Conservation (phyloP, 2,329 filamentous ascomycete species). For the Fusarium chaquense region DNA sequence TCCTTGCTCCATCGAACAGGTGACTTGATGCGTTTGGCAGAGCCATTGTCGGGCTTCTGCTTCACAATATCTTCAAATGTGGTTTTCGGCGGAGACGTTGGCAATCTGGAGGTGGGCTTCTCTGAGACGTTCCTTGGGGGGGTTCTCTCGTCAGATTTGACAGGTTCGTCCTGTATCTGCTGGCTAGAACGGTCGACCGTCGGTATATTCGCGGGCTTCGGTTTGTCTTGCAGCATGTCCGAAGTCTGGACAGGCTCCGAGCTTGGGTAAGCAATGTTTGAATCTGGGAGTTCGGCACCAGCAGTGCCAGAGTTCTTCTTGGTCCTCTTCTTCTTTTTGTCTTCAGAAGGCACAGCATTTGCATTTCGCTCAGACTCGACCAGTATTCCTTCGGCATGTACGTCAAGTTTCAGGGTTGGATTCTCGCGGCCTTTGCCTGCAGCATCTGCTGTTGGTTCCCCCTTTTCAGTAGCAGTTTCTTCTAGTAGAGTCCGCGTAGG, state of each 20-base stretch:
- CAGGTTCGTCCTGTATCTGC: background rate
- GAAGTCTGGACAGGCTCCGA: background rate
- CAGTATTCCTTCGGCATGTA: background rate
- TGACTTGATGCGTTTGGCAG: constrained; percentile 1
- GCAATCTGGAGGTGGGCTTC: background rate
- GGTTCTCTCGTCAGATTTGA: background rate
- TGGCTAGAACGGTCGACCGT: background rate
- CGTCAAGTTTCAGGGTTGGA: background rate
- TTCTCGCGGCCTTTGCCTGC: background rate
- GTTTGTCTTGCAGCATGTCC: background rate
- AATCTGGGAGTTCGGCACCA: background rate
- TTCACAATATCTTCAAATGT: background rate
- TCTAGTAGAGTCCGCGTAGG: background rate
- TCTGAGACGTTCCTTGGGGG: background rate
- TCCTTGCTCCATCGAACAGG: background rate
- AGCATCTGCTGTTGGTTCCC: background rate
- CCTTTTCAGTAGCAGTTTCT: background rate
- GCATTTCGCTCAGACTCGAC: background rate
- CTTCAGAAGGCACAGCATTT: constrained; percentile 14
- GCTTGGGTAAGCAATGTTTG: background rate
- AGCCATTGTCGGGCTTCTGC: background rate
- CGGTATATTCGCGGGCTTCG: background rate
- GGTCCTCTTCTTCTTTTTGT: constrained; percentile 35
- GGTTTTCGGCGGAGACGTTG: constrained; percentile 7
- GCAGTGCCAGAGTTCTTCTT: background rate